These are phyloP conservation scores for Pseudohalonectria lignicola DNA, from an alignment of 2,329 filamentous ascomycete species.

Conservation along the genomic window DNA sequence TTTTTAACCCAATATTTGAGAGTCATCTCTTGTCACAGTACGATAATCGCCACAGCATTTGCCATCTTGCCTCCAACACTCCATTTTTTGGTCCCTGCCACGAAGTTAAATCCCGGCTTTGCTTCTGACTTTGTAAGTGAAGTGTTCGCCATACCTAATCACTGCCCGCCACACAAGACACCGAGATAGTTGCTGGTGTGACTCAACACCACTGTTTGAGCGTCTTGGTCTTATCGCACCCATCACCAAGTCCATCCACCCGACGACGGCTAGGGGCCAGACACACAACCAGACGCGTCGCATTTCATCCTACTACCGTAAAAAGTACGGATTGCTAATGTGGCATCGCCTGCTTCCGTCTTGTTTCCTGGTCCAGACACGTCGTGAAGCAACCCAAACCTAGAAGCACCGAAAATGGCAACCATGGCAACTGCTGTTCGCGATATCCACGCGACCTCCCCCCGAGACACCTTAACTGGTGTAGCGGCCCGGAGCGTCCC, in stretches of 20 bases:
- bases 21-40: constrained; percentile 50
- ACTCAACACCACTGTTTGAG: constrained; percentile 8
- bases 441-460: constrained; percentile 53
- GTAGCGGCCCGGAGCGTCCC: constrained; percentile 56
- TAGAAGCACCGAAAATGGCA: constrained; percentile 47
- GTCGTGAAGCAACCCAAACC: constrained; percentile 37
- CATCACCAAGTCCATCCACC: too few species aligned
- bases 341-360: too few species aligned
- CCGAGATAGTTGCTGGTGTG: constrained; percentile 1
- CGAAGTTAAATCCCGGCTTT: too few species aligned
- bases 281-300: too few species aligned
- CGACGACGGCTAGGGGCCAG: too few species aligned
- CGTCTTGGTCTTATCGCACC: too few species aligned
- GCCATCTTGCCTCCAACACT: constrained; percentile 22
- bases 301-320: too few species aligned
- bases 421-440: constrained; percentile 55
- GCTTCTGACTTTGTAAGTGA: constrained; percentile 25
- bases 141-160: background rate
- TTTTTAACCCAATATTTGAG: constrained; percentile 31
- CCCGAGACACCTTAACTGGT: constrained; percentile 63
- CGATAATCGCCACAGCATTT: constrained; percentile 44
- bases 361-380: constrained; percentile 27
- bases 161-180: too few species aligned
- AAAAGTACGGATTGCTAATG: too few species aligned
- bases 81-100: constrained; percentile 19